Conservation (phyloP, 2,329 filamentous ascomycete species). For the Chaetomium sp. region DNA sequence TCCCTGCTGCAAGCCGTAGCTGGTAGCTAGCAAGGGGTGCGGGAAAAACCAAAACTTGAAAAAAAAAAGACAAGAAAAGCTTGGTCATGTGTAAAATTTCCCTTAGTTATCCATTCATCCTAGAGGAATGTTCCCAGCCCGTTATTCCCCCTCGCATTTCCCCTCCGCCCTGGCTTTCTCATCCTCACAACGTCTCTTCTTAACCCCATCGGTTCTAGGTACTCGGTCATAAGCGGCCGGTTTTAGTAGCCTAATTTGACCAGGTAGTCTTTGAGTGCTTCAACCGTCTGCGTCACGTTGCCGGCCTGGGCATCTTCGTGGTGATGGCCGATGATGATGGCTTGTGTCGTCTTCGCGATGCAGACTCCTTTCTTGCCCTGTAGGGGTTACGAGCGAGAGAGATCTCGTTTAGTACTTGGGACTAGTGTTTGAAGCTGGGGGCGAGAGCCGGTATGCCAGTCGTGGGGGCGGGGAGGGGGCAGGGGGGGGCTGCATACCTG, state of each 20-base stretch:
- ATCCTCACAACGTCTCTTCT: not conserved
- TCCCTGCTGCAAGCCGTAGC: not conserved
- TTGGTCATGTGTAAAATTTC: not conserved
- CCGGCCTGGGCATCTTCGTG: slow-evolving; percentile 65
- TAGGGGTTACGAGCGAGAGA: not conserved
- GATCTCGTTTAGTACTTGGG: not conserved
- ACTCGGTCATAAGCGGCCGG: not conserved
- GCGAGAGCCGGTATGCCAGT: not conserved
- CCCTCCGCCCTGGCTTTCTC: not conserved
- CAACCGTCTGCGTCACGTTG: slow-evolving; percentile 70
- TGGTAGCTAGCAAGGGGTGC: not conserved
- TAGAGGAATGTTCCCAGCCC: not conserved
- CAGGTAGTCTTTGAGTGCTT: slow-evolving; percentile 82
- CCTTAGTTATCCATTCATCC: slow-evolving; percentile 3
- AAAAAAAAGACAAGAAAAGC: not conserved
- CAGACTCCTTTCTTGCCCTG: slow-evolving; percentile 72
- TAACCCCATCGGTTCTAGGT: not conserved
- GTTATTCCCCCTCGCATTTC: too few species aligned
- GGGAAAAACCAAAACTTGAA: not conserved
- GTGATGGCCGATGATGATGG: slow-evolving; percentile 85
- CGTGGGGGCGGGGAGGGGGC: not conserved
- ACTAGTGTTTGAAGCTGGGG: not conserved
- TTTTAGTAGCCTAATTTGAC: slow-evolving; percentile 68
- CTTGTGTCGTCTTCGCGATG: slow-evolving; percentile 80
- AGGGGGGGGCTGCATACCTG: slow-evolving; percentile 53